These are phyloP conservation scores for Nidularia pulvinata DNA, from an alignment of 768 basidiomycete species.

Conservation along the genomic window DNA sequence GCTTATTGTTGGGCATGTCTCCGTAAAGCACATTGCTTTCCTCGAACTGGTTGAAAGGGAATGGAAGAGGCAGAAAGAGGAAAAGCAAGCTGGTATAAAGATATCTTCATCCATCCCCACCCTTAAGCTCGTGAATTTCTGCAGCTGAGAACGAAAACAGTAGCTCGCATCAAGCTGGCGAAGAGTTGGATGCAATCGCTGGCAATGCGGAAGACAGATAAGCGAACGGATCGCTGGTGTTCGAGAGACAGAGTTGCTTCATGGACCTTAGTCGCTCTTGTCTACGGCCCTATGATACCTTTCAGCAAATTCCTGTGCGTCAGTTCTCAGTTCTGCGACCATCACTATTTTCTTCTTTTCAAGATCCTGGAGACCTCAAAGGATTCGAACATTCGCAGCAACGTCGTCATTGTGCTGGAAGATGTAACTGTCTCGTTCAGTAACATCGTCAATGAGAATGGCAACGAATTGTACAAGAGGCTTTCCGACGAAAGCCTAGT, in stretches of 20 bases:
- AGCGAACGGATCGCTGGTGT: constrained; percentile 85
- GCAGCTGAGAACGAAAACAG: constrained; percentile 56
- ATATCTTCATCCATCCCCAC: neutral
- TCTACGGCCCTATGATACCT: constrained; percentile 89
- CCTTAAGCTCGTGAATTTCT: neutral
- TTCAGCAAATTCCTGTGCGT: constrained; percentile 98
- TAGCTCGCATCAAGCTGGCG: constrained; percentile 42
- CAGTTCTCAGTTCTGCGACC: constrained; percentile 89
- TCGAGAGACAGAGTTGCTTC: constrained; percentile 86
- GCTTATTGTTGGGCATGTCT: constrained; percentile 95
- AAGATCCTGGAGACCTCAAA: constrained; percentile 91
- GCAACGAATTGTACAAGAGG: constrained; percentile 92
- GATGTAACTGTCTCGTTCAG: constrained; percentile 99
- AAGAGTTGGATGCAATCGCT: constrained; percentile 95
- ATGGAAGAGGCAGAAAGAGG: constrained; percentile 96
- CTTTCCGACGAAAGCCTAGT: constrained; percentile 83
- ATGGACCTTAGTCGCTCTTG: constrained; percentile 79
- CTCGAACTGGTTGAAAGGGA: constrained; percentile 95
- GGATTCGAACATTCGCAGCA: constrained; percentile 89
- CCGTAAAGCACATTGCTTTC: constrained; percentile 97
- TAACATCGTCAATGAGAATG: constrained; percentile 96
- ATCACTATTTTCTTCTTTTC: constrained; percentile 91
- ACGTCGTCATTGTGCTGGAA: constrained; percentile 97
- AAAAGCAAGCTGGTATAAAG: constrained; percentile 70
- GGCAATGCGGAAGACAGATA: constrained; percentile 97